A percentile compares a stretch with the other conserved stretches of the same genome.
phyloP scores from a whole-genome alignment of 495 filamentous ascomycete species.

The Tuber borchii region DNA sequence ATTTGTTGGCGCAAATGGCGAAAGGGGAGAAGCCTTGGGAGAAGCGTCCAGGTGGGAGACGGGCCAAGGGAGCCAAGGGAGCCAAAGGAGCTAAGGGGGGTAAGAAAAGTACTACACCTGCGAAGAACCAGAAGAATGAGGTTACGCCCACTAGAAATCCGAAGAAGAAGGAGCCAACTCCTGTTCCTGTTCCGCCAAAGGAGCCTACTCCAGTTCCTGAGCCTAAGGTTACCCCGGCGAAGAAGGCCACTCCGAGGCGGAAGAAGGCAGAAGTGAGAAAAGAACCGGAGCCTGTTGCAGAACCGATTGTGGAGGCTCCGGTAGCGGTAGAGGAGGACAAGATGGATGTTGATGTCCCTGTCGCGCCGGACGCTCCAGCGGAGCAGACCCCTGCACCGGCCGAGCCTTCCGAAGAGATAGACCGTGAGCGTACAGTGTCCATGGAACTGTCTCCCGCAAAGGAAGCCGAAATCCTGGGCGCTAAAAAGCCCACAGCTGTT shows the following conservation, averaged over 20 bases:
- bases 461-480: constrained; percentile 29
- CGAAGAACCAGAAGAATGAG: constrained; percentile 25
- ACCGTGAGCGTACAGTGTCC: constrained; percentile 35
- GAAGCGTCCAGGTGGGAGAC: constrained; percentile 45
- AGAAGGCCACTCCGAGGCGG: constrained; percentile 25
- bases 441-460: constrained; percentile 30
- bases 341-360: constrained; percentile 39
- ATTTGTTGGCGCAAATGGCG: constrained; percentile 63
- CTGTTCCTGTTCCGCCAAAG: constrained; percentile 10
- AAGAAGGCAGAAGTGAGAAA: constrained; percentile 15
- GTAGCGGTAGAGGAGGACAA: constrained; percentile 19
- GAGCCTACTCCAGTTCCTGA: constrained; percentile 11
- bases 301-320: neutral
- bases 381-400: constrained; percentile 28
- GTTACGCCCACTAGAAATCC: constrained; percentile 19
- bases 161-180: constrained; percentile 27
- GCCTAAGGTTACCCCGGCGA: constrained; percentile 15
- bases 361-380: constrained; percentile 22
- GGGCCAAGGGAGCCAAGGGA: constrained; percentile 1
- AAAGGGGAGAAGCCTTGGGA: constrained; percentile 85
- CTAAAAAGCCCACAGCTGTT: constrained; percentile 36
- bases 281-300: neutral
- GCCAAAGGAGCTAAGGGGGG: constrained; percentile 9
- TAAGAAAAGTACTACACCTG: constrained; percentile 31
- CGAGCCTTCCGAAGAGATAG: constrained; percentile 12